These are phyloP conservation scores for Fragaria nilgerrensis DNA, from an alignment of 306 rosid genomes.

Conservation along the genomic window DNA sequence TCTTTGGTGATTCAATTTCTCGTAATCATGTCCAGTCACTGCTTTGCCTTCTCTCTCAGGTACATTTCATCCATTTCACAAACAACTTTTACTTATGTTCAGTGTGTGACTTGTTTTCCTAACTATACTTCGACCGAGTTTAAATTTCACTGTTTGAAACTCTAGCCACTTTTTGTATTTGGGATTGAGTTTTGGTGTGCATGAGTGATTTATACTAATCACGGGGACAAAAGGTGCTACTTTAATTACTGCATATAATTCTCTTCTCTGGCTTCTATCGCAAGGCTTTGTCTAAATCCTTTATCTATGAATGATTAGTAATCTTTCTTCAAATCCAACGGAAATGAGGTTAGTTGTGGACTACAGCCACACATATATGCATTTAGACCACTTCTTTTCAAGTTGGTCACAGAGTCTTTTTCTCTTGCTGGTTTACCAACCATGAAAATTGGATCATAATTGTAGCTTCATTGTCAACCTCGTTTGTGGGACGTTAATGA, in stretches of 20 bases:
- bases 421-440: slow-evolving; percentile 30
- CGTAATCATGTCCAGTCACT: slow-evolving; percentile 81
- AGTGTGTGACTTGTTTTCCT: background rate
- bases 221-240: background rate
- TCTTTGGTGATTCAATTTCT: slow-evolving; percentile 81
- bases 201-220: background rate
- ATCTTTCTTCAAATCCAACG: background rate
- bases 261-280: slow-evolving; percentile 3
- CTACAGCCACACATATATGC: slow-evolving; percentile 1
- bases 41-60: slow-evolving; percentile 81
- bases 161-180: background rate
- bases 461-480: background rate
- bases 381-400: slow-evolving; percentile 6
- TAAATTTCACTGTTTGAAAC: background rate
- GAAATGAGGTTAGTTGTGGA: slow-evolving; percentile 12
- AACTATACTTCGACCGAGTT: background rate
- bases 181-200: slow-evolving; percentile 8
- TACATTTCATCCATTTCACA: slow-evolving; percentile 17
- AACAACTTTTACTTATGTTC: too few species aligned
- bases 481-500: background rate
- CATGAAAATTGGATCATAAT: slow-evolving; percentile 4
- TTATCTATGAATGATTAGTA: slow-evolving; percentile 3
- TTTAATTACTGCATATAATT: slow-evolving; percentile 2
- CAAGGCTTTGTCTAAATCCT: background rate
- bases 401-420: slow-evolving; percentile 18